phyloP scores from a whole-genome alignment of 768 basidiomycete species.

The Lentinula sp. region DNA sequence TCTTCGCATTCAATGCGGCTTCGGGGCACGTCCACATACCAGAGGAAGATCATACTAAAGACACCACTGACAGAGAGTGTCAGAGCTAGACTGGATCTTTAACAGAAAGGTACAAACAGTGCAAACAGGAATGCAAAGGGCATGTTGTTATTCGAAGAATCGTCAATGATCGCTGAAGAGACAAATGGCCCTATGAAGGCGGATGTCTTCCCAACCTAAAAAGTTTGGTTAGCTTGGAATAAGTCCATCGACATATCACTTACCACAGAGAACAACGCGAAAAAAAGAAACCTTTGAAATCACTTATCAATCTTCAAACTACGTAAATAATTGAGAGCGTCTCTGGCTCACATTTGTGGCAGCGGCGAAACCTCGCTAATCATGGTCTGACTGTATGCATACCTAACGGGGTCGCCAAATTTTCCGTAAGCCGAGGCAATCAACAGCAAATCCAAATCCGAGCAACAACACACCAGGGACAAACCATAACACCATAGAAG shows the following conservation, averaged over 20 bases:
- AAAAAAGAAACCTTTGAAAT: constrained; percentile 55
- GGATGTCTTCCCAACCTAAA: constrained; percentile 65
- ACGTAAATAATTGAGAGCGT: background rate
- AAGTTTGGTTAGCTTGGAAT: background rate
- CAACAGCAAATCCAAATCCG: background rate
- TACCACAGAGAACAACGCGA: constrained; percentile 70
- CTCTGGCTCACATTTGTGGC: constrained; percentile 52
- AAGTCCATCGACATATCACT: constrained; percentile 4
- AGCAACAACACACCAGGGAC: constrained; percentile 43
- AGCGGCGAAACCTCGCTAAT: constrained; percentile 73
- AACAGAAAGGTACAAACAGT: constrained; percentile 37
- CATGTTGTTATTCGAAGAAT: constrained; percentile 65
- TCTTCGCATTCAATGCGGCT: constrained; percentile 58
- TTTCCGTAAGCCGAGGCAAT: background rate
- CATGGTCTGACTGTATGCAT: constrained; percentile 80
- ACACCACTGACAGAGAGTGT: constrained; percentile 31
- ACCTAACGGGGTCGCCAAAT: constrained; percentile 15
- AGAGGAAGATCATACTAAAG: constrained; percentile 53
- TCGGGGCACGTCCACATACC: constrained; percentile 58
- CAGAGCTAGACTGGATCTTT: background rate
- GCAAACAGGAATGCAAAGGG: constrained; percentile 70
- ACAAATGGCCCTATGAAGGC: constrained; percentile 75
- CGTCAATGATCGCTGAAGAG: constrained; percentile 69
- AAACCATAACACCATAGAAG: constrained; percentile 67
- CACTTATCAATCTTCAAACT: background rate